Evolutionary conservation across 192 early-diverging fungal genomes (phyloP).

Genomic region (Backusella sp.): DNA sequence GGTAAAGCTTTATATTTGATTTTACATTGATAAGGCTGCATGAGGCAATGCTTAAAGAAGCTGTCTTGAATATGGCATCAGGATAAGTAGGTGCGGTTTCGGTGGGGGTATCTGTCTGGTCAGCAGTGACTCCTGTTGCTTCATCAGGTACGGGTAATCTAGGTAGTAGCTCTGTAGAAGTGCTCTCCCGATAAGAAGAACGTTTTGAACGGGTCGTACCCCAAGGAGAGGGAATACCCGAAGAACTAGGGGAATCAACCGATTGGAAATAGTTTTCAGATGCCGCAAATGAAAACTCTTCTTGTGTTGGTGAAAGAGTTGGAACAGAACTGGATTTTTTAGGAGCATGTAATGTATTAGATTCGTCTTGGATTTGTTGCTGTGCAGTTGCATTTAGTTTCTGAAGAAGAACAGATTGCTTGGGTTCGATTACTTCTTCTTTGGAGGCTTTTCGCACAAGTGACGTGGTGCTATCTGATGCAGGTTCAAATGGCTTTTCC

Average conservation of each 20-base stretch:
- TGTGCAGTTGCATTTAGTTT: not conserved
- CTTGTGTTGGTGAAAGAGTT: not conserved
- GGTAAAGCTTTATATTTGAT: constrained; percentile 59
- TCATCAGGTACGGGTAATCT: not conserved
- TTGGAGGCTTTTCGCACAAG: not conserved
- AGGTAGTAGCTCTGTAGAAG: not conserved
- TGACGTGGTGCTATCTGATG: not conserved
- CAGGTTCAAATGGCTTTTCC: constrained; percentile 12
- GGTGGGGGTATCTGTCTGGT: not conserved
- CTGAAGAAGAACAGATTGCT: not conserved
- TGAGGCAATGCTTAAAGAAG: constrained; percentile 28
- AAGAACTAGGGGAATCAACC: not conserved
- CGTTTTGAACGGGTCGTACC: not conserved
- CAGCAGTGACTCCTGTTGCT: not conserved
- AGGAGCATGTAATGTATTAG: not conserved
- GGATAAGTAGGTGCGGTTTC: not conserved
- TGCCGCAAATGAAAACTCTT: constrained; percentile 2
- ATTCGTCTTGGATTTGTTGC: not conserved
- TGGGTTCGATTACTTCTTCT: not conserved
- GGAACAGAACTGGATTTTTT: not conserved
- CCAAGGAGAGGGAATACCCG: constrained; percentile 14
- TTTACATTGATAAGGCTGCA: constrained; percentile 23
- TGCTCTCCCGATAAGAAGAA: not conserved
- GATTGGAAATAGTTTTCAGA: constrained; percentile 5
- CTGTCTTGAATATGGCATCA: not conserved